phyloP scores from a whole-genome alignment of 805 yeast species.

The Hanseniaspora vineae region DNA sequence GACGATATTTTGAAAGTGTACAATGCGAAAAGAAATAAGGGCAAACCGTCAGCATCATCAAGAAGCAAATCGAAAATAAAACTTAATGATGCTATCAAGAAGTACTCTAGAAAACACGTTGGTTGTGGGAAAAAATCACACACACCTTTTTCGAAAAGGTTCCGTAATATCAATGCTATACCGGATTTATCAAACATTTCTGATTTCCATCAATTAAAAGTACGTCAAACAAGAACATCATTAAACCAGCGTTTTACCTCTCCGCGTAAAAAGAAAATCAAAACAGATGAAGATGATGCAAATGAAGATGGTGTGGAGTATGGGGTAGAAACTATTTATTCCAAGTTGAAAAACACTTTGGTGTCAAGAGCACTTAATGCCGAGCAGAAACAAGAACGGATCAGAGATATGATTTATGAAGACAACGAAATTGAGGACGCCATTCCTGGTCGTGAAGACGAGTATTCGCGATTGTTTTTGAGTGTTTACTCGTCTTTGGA shows the following conservation, averaged over 20 bases:
- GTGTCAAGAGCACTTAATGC: slow-evolving; percentile 31
- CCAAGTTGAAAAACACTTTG: slow-evolving; percentile 23
- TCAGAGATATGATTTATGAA: slow-evolving; percentile 6
- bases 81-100: slow-evolving; percentile 13
- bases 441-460: slow-evolving; percentile 79
- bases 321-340: slow-evolving; percentile 22
- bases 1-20: too few relatives aligned
- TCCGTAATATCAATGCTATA: slow-evolving; percentile 15
- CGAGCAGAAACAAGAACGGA: slow-evolving; percentile 21
- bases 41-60: slow-evolving; percentile 4
- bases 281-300: slow-evolving; percentile 12
- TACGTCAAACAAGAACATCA: not conserved
- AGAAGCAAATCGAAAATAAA: slow-evolving; percentile 13
- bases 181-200: slow-evolving; percentile 20
- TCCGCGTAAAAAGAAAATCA: slow-evolving; percentile 30
- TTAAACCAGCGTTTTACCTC: slow-evolving; percentile 13
- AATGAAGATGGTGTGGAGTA: slow-evolving; percentile 8
- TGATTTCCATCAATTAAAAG: slow-evolving; percentile 14
- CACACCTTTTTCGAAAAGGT: slow-evolving; percentile 18
- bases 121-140: slow-evolving; percentile 20
- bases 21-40: not conserved
- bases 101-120: slow-evolving; percentile 21
- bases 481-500: slow-evolving; percentile 60
- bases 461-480: slow-evolving; percentile 56
- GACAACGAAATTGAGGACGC: slow-evolving; percentile 28